A percentile compares a stretch with the other conserved stretches of the same genome.
These are phyloP conservation scores for Cercospora zeae-maydis DNA, from an alignment of 2,329 filamentous ascomycete species.

Conservation along the genomic window DNA sequence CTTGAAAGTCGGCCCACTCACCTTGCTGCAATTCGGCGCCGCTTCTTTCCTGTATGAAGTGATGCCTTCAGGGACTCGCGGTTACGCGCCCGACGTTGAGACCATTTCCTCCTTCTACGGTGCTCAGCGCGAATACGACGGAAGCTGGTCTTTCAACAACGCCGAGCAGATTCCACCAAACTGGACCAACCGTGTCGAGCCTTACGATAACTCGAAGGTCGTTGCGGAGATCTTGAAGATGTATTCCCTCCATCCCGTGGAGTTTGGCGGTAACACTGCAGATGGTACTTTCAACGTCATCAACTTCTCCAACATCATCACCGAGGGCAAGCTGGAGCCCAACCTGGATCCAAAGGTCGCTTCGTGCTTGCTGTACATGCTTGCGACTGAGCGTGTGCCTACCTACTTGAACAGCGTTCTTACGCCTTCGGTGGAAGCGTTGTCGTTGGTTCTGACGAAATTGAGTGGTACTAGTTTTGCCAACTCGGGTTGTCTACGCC, in stretches of 20 bases:
- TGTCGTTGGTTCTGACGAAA: slow-evolving; percentile 34
- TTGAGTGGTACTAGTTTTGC: slow-evolving; percentile 29
- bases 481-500: slow-evolving; percentile 39
- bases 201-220: slow-evolving; percentile 40
- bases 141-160: slow-evolving; percentile 40
- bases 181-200: slow-evolving; percentile 37
- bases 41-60: slow-evolving; percentile 46
- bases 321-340: slow-evolving; percentile 39
- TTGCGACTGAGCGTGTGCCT: slow-evolving; percentile 40
- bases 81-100: slow-evolving; percentile 34
- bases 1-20: slow-evolving; percentile 33
- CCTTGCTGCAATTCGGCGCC: slow-evolving; percentile 43
- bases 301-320: slow-evolving; percentile 38
- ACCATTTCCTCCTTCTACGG: slow-evolving; percentile 43
- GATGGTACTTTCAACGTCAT: slow-evolving; percentile 23
- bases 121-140: slow-evolving; percentile 36
- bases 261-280: slow-evolving; percentile 26
- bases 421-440: slow-evolving; percentile 37
- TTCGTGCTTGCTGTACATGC: slow-evolving; percentile 45
- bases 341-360: slow-evolving; percentile 31
- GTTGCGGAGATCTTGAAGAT: slow-evolving; percentile 40
- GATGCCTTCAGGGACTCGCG: slow-evolving; percentile 36
- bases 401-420: slow-evolving; percentile 38
- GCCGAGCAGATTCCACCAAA: slow-evolving; percentile 42
- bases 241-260: slow-evolving; percentile 40